Evolutionary conservation across 352 stramenopile species (phyloP), one percentile per base, ranked within the genome.

Genomic region (Pythium scleroteichum): DNA sequence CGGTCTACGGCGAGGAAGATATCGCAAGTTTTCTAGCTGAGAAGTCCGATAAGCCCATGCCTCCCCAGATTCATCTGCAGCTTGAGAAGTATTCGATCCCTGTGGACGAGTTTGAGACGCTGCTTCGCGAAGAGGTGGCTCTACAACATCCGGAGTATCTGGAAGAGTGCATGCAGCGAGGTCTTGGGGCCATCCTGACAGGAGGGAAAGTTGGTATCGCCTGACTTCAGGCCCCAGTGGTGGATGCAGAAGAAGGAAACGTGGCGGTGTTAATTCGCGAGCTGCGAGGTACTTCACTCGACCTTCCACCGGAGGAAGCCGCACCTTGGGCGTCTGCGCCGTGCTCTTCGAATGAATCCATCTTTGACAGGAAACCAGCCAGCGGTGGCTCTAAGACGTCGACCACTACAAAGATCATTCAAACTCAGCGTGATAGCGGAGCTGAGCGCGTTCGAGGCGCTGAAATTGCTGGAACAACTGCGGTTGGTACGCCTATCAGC

Each of bases 101-200:
- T 3, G 4, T 35, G 44, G 44, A 67, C 40, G 38, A 66, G 24
- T 68, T 71, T 17, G 64, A 71, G 64, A 61, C 58, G 16, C 20
- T 60, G 7, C 19, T 67, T 29, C 24, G 59, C 0, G 58, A 68
- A 42, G 52, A 67, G 53, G 60, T 71, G 16, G 40, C 24, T 12
- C n/a, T 67, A 16, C 42, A 45, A 49, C 41, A 64, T 13, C 64
- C 58, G 9, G 53, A 68, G 26, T 20, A 62, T 0, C 4, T 71
- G 7, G 53, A 53, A 1, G 53, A 71, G 17, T 62, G 51, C 19
- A 9, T 35, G 1, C 13, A 35, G 8, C 56, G 52, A 1, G 63
- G 63, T 10, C 22, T 59, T 13, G n/a, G 13, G 1, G 22, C 51
- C 7, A 24, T 38, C 2, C 19, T 59, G 19, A 32, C 47, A 16